Evolutionary conservation across 441 rosid species (phyloP).

Genomic region (Erodium trifolium): DNA sequence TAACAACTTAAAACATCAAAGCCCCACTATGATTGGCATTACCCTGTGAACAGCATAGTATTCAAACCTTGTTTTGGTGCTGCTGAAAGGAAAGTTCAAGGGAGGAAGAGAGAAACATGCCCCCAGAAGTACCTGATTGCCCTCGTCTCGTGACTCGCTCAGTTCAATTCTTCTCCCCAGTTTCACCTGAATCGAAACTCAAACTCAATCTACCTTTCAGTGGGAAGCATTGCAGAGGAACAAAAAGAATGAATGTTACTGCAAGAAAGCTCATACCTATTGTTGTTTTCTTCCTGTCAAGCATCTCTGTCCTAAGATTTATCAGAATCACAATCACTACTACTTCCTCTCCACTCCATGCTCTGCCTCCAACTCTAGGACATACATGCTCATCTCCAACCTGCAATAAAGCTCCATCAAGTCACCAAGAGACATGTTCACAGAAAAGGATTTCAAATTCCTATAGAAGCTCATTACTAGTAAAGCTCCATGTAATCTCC

Average conservation of each 20-base stretch:
- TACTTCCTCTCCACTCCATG: slow-evolving; percentile 27
- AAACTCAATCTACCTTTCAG: slow-evolving; percentile 3
- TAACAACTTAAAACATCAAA: slow-evolving; percentile 12
- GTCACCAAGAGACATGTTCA: slow-evolving; percentile 24
- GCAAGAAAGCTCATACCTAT: slow-evolving; percentile 52
- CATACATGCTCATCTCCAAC: slow-evolving; percentile 24
- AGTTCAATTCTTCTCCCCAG: slow-evolving; percentile 32
- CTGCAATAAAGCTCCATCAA: slow-evolving; percentile 19
- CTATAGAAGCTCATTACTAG: slow-evolving; percentile 36
- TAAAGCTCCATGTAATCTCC: slow-evolving; percentile 55
- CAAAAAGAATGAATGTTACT: slow-evolving; percentile 39
- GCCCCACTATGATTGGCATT: background rate
- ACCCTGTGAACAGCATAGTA: slow-evolving; percentile 2
- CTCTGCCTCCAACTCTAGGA: slow-evolving; percentile 30
- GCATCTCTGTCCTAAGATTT: slow-evolving; percentile 25
- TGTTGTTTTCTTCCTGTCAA: slow-evolving; percentile 37
- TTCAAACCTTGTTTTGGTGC: slow-evolving; percentile 5
- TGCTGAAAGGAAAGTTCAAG: slow-evolving; percentile 13
- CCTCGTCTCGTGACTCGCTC: slow-evolving; percentile 35
- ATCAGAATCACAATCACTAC: slow-evolving; percentile 40
- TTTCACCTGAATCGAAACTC: slow-evolving; percentile 27
- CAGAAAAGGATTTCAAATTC: slow-evolving; percentile 55
- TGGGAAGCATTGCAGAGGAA: too few relatives aligned
- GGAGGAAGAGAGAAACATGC: slow-evolving; percentile 39
- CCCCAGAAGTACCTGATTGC: slow-evolving; percentile 46